Percentiles rank a stretch among this genome's conserved stretches.
These are phyloP conservation scores for Phytophthora pinifolia DNA, from an alignment of 352 stramenopile species.

Conservation along the genomic window DNA sequence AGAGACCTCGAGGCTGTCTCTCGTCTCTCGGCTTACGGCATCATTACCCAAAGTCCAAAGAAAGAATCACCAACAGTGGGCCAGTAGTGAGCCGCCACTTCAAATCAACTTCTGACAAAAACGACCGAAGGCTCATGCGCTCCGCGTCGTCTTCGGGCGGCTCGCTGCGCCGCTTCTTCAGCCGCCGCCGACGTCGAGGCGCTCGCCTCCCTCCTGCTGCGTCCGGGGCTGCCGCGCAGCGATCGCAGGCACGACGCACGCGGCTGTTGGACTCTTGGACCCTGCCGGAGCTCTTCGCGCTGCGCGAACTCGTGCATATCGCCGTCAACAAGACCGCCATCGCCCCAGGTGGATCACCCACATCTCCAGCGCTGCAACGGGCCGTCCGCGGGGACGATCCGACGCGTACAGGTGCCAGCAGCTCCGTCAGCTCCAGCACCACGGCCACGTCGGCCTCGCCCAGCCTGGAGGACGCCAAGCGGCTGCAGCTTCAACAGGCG, in stretches of 20 bases:
- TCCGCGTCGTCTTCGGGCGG: constrained; percentile 15
- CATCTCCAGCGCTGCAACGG: constrained; percentile 9
- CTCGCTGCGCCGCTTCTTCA: constrained; percentile 33
- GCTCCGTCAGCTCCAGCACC: constrained; percentile 27
- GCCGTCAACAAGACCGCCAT: constrained; percentile 35
- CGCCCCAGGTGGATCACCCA: constrained; percentile 1
- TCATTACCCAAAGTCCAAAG: constrained; percentile 6
- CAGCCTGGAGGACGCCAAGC: constrained; percentile 21
- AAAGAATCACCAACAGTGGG: constrained; percentile 3
- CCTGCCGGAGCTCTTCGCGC: constrained; percentile 54
- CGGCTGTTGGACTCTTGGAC: constrained; percentile 54
- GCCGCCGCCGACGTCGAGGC: constrained; percentile 13
- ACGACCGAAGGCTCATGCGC: constrained; percentile 16
- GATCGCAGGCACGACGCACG: constrained; percentile 24
- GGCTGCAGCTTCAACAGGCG: constrained; percentile 18
- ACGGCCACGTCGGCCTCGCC: constrained; percentile 24
- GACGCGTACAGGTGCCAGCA: constrained; percentile 15
- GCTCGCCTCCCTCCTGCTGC: constrained; percentile 1
- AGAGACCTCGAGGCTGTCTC: too few species aligned
- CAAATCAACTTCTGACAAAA: constrained; percentile 21
- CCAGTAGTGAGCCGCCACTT: constrained; percentile 11
- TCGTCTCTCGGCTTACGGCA: too few species aligned
- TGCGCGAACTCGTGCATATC: constrained; percentile 54
- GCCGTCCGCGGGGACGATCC: constrained; percentile 9
- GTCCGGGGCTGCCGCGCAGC: constrained; percentile 14